These are phyloP conservation scores for Trichocomaceae sp. DNA, from an alignment of 2,329 filamentous ascomycete genomes.

Conservation along the genomic window DNA sequence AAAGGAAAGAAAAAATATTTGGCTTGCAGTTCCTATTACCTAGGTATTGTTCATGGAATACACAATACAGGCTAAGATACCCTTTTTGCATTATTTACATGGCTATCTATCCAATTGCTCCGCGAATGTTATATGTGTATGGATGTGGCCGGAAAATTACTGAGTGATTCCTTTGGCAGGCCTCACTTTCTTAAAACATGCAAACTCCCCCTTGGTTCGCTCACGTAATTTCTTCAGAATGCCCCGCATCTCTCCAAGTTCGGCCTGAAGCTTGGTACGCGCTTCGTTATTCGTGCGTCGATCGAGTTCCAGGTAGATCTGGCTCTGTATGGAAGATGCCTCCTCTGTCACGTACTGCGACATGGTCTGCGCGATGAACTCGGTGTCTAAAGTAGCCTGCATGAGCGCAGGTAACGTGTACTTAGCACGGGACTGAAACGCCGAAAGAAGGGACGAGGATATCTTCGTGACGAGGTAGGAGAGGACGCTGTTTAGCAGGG, in stretches of 20 bases:
- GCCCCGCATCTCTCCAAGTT: conserved; percentile 81
- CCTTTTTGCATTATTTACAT: neutral
- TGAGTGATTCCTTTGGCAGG: conserved; percentile 3
- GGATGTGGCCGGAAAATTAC: neutral
- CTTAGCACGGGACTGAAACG: conserved; percentile 60
- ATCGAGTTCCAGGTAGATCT: conserved; percentile 89
- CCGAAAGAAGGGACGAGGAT: conserved; percentile 70
- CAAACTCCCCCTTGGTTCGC: conserved; percentile 76
- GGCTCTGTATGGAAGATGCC: conserved; percentile 72
- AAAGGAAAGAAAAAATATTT: no score
- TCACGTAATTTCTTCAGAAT: conserved; percentile 79
- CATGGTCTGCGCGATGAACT: conserved; percentile 92
- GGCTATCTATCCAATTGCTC: neutral
- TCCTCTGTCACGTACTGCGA: conserved; percentile 81
- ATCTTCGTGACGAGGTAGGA: conserved; percentile 80
- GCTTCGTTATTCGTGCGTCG: conserved; percentile 82
- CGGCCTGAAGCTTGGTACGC: conserved; percentile 69
- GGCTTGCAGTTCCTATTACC: neutral
- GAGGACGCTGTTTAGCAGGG: conserved; percentile 72
- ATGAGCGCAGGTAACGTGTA: conserved; percentile 80
- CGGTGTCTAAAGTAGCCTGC: conserved; percentile 95
- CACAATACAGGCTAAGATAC: neutral
- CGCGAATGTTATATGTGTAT: neutral
- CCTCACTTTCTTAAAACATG: conserved; percentile 68
- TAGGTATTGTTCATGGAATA: neutral